A percentile compares a stretch with the other conserved stretches of the same genome.
These are phyloP conservation scores for Cyclocybe aegerita DNA, from an alignment of 768 basidiomycete species.

Conservation along the genomic window DNA sequence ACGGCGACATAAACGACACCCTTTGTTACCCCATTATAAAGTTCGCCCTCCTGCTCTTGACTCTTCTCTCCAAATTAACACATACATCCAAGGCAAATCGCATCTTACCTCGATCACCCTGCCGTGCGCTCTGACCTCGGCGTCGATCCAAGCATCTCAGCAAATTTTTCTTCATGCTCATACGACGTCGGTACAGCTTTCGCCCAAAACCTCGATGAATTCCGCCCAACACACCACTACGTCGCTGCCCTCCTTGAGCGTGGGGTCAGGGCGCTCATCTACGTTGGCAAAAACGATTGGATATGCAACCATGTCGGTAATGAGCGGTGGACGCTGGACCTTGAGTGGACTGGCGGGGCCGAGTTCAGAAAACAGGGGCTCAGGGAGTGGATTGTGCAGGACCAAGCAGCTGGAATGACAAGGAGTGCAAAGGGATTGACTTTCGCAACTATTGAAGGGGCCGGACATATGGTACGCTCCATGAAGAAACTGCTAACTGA, in stretches of 20 bases:
- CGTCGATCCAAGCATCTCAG: conserved; percentile 45
- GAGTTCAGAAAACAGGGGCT: conserved; percentile 39
- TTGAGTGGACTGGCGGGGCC: conserved; percentile 69
- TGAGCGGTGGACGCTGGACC: conserved; percentile 61
- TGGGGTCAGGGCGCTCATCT: conserved; percentile 65
- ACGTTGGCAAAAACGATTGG: conserved; percentile 71
- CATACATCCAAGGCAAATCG: conserved; percentile 45
- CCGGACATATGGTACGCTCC: conserved; percentile 65
- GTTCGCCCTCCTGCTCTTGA: conserved; percentile 10
- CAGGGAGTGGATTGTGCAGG: conserved; percentile 57
- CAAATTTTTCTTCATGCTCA: conserved; percentile 33
- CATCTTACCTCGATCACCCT: conserved; percentile 59
- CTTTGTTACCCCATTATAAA: conserved; percentile 60
- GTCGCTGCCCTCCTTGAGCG: conserved; percentile 70
- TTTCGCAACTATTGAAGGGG: conserved; percentile 61
- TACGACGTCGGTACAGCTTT: conserved; percentile 49
- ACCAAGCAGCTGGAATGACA: conserved; percentile 36
- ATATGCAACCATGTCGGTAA: conserved; percentile 78
- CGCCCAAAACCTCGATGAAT: conserved; percentile 37
- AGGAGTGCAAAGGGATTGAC: conserved; percentile 50
- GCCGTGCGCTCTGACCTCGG: conserved; percentile 57
- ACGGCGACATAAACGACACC: conserved; percentile 40
- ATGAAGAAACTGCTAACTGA: too few relatives aligned
- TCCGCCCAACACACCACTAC: conserved; percentile 50
- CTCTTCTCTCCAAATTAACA: not conserved